phyloP scores from a whole-genome alignment of 2,329 filamentous ascomycete species.

The Eutypa lata region DNA sequence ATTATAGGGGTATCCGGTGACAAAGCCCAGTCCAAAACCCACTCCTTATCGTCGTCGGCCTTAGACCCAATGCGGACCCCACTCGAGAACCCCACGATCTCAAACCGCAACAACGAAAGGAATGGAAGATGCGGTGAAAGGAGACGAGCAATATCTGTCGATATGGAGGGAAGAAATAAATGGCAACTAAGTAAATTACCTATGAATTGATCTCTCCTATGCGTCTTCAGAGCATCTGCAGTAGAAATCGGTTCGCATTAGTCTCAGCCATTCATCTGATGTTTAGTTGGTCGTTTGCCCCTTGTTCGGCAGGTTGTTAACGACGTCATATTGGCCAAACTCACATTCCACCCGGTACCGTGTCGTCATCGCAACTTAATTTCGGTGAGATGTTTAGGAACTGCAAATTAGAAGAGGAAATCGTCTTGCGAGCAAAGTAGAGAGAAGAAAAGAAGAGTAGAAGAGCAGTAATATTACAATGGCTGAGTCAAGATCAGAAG shows the following conservation, averaged over 20 bases:
- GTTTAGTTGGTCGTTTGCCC: not conserved
- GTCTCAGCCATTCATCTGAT: slow-evolving; percentile 1
- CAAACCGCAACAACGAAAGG: not conserved
- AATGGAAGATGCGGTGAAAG: not conserved
- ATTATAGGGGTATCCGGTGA: too few species aligned
- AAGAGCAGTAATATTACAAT: not conserved
- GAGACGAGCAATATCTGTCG: not conserved
- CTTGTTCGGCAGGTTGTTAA: slow-evolving; percentile 1
- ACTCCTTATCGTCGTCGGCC: not conserved
- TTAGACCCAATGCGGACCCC: not conserved
- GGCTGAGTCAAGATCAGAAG: not conserved
- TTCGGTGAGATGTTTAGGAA: not conserved
- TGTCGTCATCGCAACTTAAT: slow-evolving; percentile 50
- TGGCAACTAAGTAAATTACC: slow-evolving; percentile 40
- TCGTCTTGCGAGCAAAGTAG: not conserved
- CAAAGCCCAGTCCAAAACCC: too few species aligned
- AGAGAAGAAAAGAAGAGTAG: not conserved
- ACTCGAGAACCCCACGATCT: not conserved
- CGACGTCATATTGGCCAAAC: slow-evolving; percentile 24
- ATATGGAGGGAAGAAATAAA: not conserved
- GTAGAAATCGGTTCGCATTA: slow-evolving; percentile 8
- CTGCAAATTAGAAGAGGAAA: not conserved
- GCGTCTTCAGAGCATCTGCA: slow-evolving; percentile 69
- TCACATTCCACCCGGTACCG: slow-evolving; percentile 72
- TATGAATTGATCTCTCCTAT: slow-evolving; percentile 87